Evolutionary conservation across 164 flowering plant genomes (phyloP), one percentile per base, ranked within the genome.

Genomic region (Vitis vinifera): DNA sequence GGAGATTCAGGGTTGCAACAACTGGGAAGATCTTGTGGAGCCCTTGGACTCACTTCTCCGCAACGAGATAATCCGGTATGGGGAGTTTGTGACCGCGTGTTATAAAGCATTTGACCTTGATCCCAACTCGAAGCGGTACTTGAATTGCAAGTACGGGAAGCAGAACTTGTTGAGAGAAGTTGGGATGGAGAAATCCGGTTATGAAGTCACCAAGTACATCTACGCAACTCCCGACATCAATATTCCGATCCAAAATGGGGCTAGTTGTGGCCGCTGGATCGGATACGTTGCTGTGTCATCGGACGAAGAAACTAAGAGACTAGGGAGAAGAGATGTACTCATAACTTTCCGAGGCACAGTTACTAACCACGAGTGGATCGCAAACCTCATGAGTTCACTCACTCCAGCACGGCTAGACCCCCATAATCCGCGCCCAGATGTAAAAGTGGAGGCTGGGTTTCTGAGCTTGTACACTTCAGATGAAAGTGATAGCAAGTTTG

Each of bases 71-170:
- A 74, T 89, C 4, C 84, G 95, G 0, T 92, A 92, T 17, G 97
- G 95, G 0, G 89, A 89, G 37, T 85, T 92, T 23, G 87, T 85
- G 0, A 61, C 71, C 0, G 92, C 92, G 0, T 88, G 91, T 51
- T 92, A 92, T 77, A 79, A 90, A 56, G 95, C 90, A 0, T 92
- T 92, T 60, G 91, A 92, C 52, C 86, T 90, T 13, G 82, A 92
- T 60, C 84, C 92, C n/a, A 66, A 4, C 75, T 90, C 95, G 2
- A 87, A 78, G 47, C 72, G 93, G 1, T 88, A 86, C 87, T 68
- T 86, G 71, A 85, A 81, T 14, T 90, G 95, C 81, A 90, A 89
- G 85, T 90, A 83, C 50, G 91, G 92, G 11, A 87, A 80, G 77
- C 76, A 71, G 37, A 79, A 27, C 73, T 68, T 92, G 85, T 27